A percentile compares a stretch with the other conserved stretches of the same genome.
phyloP scores from a whole-genome alignment of 805 yeast genomes.

The Kodamaea sagamina region DNA sequence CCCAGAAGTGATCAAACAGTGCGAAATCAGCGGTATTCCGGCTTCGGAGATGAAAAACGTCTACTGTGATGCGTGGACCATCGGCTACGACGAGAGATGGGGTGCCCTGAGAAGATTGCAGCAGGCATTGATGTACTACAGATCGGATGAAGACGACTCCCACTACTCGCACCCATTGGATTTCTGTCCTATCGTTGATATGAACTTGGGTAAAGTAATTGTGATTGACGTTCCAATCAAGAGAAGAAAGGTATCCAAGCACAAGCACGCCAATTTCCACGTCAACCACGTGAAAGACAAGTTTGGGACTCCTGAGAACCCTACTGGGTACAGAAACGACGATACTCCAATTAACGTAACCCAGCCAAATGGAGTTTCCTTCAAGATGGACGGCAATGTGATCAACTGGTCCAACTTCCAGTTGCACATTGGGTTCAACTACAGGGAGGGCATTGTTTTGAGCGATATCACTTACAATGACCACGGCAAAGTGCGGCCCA shows the following conservation, averaged over 20 bases:
- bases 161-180: slow-evolving; percentile 76
- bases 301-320: slow-evolving; percentile 51
- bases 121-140: slow-evolving; percentile 79
- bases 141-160: slow-evolving; percentile 74
- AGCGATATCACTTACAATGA: slow-evolving; percentile 74
- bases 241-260: slow-evolving; percentile 70
- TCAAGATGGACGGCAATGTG: slow-evolving; percentile 65
- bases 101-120: slow-evolving; percentile 74
- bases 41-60: slow-evolving; percentile 58
- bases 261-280: slow-evolving; percentile 69
- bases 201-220: slow-evolving; percentile 66
- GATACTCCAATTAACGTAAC: slow-evolving; percentile 67
- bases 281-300: slow-evolving; percentile 63
- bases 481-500: slow-evolving; percentile 69
- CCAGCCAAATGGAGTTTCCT: slow-evolving; percentile 83
- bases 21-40: slow-evolving; percentile 69
- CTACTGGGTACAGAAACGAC: slow-evolving; percentile 57
- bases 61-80: slow-evolving; percentile 70
- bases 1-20: slow-evolving; percentile 71
- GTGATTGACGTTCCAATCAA: slow-evolving; percentile 74
- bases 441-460: slow-evolving; percentile 81
- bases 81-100: slow-evolving; percentile 76
- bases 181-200: slow-evolving; percentile 80
- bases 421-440: slow-evolving; percentile 81
- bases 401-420: slow-evolving; percentile 79